phyloP scores from a whole-genome alignment of 2,329 filamentous ascomycete species.

The Cadophora malorum region DNA sequence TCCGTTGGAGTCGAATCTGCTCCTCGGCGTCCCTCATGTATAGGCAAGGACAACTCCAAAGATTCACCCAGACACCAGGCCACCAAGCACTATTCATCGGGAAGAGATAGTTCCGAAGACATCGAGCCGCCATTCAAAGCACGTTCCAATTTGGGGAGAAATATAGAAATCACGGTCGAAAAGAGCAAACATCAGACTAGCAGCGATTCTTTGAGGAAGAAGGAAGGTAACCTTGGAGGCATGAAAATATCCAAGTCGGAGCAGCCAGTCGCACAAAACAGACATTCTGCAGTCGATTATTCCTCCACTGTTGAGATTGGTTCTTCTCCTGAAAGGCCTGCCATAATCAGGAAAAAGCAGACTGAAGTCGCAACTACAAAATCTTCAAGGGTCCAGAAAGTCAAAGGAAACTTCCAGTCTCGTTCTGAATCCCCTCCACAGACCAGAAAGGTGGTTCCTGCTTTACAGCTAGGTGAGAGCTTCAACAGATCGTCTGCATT shows the following conservation, averaged over 20 bases:
- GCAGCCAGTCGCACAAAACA: not conserved
- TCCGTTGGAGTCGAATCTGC: not conserved
- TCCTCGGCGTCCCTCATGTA: not conserved
- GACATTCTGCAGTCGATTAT: too few species aligned
- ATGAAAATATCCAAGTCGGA: not conserved
- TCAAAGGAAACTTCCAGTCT: not conserved
- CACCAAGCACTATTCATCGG: not conserved
- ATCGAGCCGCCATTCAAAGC: not conserved
- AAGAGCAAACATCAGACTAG: not conserved
- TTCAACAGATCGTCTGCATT: not conserved
- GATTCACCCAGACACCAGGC: not conserved
- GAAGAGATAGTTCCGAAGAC: not conserved
- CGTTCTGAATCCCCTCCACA: not conserved
- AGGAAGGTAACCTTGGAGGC: conserved; percentile 20
- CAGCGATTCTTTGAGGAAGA: not conserved
- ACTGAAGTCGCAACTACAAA: conserved; percentile 3
- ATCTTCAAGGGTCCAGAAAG: not conserved
- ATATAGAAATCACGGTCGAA: not conserved
- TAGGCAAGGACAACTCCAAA: not conserved
- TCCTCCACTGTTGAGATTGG: conserved; percentile 15
- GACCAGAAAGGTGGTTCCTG: not conserved
- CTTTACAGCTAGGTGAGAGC: not conserved
- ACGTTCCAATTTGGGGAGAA: not conserved
- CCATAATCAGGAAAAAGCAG: not conserved
- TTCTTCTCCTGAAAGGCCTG: not conserved